Base-by-base conservation (phyloP, 331 rosid genomes). In the Quercus tomentella region DNA sequence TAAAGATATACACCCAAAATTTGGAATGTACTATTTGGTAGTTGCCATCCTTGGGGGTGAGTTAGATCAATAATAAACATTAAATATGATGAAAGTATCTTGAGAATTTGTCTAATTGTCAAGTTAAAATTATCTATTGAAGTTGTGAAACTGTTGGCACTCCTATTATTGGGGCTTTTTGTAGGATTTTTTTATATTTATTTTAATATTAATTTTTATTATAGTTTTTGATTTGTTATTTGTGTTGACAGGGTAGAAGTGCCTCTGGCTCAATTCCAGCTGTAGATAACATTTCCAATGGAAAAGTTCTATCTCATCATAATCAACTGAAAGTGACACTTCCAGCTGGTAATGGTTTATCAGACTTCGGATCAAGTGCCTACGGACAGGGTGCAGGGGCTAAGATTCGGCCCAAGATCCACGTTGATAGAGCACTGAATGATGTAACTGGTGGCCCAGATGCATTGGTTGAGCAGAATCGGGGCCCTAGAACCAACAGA, bases 401-500 rank as follows among this genome's bases (percentile, higher is more conserved):
- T 79, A 92, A 86, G 87, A 56, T 86, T 82, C 82, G 91, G 56
- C 90, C 92, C 5, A 94, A 89, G 86, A 60, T 84, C 75, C 88
- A 81, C 17, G 74, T 77, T 79, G 83, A 85, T 58, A 88, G 89
- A 86, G 85, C 84, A 21, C 76, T 56, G 65, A 83, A 78, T 79
- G 91, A 89, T 54, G 65, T 82, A 73, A 85, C 79, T 80, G 88
- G 88, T 76, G 86, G 84, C 58, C 52, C 83, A 51, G 97, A 92
- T 81, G 87, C 87, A 31, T 86, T 92, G 84, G 87, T 87, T 78
- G 98, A 92, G 84, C 98, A 89, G 82, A 92, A 92, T 82, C 84
- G 97, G 52, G 98, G 97, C 45, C 97, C 98, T 11, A 88, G 98
- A 89, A 72, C 83, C 77, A 87, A 86, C 77, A 86, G 94, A 85